Conservation (phyloP, 2,329 filamentous ascomycete species). For the Cladosporium sp. region DNA sequence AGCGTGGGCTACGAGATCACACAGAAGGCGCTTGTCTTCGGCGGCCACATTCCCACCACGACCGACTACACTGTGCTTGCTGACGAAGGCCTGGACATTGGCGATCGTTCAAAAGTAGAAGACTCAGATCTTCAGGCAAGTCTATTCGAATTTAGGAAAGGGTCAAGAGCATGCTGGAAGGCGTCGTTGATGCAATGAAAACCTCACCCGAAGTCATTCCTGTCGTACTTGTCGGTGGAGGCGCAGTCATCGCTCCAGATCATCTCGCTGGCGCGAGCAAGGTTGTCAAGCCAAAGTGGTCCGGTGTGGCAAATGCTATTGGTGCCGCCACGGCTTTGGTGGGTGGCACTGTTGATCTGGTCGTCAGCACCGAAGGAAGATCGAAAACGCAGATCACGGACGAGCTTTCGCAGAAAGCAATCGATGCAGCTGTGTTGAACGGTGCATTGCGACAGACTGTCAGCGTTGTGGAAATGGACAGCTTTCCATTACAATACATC, state of each 20-base stretch:
- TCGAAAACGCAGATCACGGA: slow-evolving; percentile 27
- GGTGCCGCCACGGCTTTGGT: slow-evolving; percentile 61
- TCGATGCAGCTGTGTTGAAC: slow-evolving; percentile 36
- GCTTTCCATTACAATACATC: slow-evolving; percentile 53
- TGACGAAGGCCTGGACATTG: too few species aligned
- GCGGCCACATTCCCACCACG: slow-evolving; percentile 53
- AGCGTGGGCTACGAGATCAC: slow-evolving; percentile 58
- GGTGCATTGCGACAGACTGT: slow-evolving; percentile 33
- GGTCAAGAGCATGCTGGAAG: slow-evolving; percentile 52
- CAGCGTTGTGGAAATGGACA: slow-evolving; percentile 51
- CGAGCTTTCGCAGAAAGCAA: slow-evolving; percentile 36
- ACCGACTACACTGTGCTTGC: slow-evolving; percentile 52
- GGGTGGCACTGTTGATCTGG: slow-evolving; percentile 42
- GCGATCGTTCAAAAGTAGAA: too few species aligned
- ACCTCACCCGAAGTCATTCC: slow-evolving; percentile 56
- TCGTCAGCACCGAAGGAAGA: slow-evolving; percentile 36
- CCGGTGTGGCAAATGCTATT: slow-evolving; percentile 61
- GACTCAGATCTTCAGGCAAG: too few species aligned
- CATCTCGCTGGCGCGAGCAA: slow-evolving; percentile 53
- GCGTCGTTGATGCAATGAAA: slow-evolving; percentile 59
- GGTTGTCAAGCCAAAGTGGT: slow-evolving; percentile 54
- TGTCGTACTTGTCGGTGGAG: slow-evolving; percentile 61
- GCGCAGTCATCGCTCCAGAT: slow-evolving; percentile 55
- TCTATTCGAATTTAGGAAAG: slow-evolving; percentile 15
- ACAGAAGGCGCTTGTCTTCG: slow-evolving; percentile 53